Evolutionary conservation across 2,329 filamentous ascomycete genomes (phyloP), one percentile per base, ranked within the genome.

Genomic region (Aspergillus hiratsukae): DNA sequence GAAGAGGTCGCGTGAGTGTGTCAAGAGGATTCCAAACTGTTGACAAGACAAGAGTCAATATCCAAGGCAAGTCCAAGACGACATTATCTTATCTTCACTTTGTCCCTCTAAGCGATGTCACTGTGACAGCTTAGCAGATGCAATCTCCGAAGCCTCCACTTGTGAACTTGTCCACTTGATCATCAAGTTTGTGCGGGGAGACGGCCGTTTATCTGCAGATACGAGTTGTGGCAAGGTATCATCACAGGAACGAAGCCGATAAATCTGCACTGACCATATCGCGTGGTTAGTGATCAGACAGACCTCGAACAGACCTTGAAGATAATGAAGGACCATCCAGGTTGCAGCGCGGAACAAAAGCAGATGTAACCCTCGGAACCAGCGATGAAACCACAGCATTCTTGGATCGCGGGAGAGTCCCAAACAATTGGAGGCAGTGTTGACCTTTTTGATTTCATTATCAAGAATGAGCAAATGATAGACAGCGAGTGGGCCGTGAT

Each of bases 361-460:
- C 25, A 28, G 48, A 58, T 58, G 57, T 58, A 58, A 58, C 57
- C 55, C 51, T 55, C 14, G n/a, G 21, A 23, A 48, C 51, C n/a
- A 27, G 50, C 25, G 53, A 58, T 56, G 57, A 27, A 58, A 58
- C 57, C 56, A 51, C 54, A 58, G 51, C 57, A 58, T 58, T 54
- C 51, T 49, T 53, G 53, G 51, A 46, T 27, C 43, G 21, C 43
- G 43, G 10, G 11, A 21, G 19, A 45, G 21, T 5, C 23, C 21
- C 3, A 21, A 23, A 23, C 23, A 21, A 45, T 23, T 45, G 3
- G 3, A 14, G 41, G 41, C 21, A 21, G 10, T 46, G 43, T 46
- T 23, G 43, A 23, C 21, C 23, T 7, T 46, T 23, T 23, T 27
- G 19, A 23, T 23, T 23, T 46, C 11, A 25, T 5, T 17, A 4